A percentile compares a stretch with the other conserved stretches of the same genome.
Conservation (phyloP, 2,329 filamentous ascomycete species). For the Pyrenochaeta sp. region DNA sequence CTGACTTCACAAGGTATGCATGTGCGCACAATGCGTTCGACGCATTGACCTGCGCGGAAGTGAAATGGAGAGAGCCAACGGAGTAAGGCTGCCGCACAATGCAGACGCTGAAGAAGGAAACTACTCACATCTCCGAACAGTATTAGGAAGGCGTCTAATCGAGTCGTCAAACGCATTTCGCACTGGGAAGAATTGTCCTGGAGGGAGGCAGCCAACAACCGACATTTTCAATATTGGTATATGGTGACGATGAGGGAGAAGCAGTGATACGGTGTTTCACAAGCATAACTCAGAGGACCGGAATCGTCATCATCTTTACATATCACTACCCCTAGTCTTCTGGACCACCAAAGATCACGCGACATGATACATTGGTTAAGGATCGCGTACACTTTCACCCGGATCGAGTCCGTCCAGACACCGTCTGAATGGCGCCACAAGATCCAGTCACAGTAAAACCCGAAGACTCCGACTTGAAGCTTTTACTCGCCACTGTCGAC, state of each 20-base stretch:
- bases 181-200: neutral
- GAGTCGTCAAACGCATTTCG: neutral
- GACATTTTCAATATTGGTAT: neutral
- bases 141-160: neutral
- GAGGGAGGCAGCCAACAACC: neutral
- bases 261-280: neutral
- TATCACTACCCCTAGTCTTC: neutral
- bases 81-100: neutral
- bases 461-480: neutral
- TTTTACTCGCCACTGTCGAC: neutral
- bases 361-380: neutral
- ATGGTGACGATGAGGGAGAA: neutral
- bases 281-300: neutral
- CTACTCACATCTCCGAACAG: neutral
- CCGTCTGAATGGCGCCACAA: slow-evolving; percentile 1
- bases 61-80: neutral
- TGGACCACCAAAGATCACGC: neutral
- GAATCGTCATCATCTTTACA: neutral
- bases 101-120: neutral
- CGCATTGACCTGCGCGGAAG: no score
- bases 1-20: no score
- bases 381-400: neutral
- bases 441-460: neutral
- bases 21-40: no score
- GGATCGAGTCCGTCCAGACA: neutral